A percentile compares a stretch with the other conserved stretches of the same genome.
Conservation (phyloP, 192 early-diverging fungal genomes). For the Piromyces finnis region DNA sequence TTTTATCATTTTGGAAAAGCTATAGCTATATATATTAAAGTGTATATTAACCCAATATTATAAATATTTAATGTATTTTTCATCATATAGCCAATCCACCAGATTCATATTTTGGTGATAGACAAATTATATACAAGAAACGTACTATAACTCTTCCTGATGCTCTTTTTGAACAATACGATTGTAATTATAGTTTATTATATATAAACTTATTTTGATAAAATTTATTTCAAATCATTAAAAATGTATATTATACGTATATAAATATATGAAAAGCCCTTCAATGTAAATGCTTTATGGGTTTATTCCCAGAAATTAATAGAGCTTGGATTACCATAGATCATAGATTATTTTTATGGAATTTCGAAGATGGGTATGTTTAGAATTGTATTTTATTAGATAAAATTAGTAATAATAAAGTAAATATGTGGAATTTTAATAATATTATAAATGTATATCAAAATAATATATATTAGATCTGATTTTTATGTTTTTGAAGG, state of each 20-base stretch:
- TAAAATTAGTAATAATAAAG: no score
- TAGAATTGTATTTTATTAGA: no score
- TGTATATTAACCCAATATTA: no score
- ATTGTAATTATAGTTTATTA: slow-evolving; percentile 15
- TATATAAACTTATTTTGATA: not conserved
- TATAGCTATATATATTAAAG: no score
- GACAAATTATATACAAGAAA: slow-evolving; percentile 37
- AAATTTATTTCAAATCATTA: no score
- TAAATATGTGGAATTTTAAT: no score
- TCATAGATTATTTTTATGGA: slow-evolving; percentile 76
- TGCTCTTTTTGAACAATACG: slow-evolving; percentile 59
- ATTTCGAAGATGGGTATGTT: slow-evolving; percentile 57
- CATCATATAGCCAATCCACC: not conserved
- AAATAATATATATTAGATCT: slow-evolving; percentile 4
- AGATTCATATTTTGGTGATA: not conserved
- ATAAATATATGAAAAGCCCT: slow-evolving; percentile 22
- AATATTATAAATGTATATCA: not conserved
- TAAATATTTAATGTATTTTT: not conserved
- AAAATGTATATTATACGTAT: no score
- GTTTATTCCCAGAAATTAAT: slow-evolving; percentile 75
- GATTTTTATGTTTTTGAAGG: slow-evolving; percentile 63
- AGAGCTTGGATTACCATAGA: slow-evolving; percentile 87
- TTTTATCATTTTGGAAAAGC: no score
- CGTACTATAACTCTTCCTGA: slow-evolving; percentile 51
- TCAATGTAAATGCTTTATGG: slow-evolving; percentile 67